Conservation (phyloP, 2,329 filamentous ascomycete species). For the Byssochlamys sp. region DNA sequence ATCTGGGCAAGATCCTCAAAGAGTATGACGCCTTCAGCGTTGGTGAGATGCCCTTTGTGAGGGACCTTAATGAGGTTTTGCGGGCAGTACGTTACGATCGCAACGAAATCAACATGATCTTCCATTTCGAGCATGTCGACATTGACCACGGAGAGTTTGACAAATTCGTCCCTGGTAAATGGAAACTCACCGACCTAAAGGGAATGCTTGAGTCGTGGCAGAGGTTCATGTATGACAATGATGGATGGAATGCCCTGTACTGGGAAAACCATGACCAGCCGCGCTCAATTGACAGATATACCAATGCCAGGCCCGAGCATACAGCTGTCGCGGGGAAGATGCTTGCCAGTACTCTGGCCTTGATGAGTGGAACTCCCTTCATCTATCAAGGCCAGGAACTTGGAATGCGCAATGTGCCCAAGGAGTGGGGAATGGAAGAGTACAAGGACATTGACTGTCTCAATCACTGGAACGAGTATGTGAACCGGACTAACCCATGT, state of each 20-base stretch:
- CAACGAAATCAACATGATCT: slow-evolving; percentile 60
- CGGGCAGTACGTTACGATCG: slow-evolving; percentile 47
- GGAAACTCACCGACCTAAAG: slow-evolving; percentile 45
- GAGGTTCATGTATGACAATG: slow-evolving; percentile 47
- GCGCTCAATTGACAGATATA: slow-evolving; percentile 50
- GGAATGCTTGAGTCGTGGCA: slow-evolving; percentile 50
- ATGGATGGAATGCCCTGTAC: slow-evolving; percentile 57
- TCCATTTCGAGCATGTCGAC: slow-evolving; percentile 61
- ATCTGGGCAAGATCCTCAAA: slow-evolving; percentile 44
- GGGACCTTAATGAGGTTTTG: slow-evolving; percentile 42
- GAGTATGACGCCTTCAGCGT: slow-evolving; percentile 52
- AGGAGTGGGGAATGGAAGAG: slow-evolving; percentile 51
- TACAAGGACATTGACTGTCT: slow-evolving; percentile 59
- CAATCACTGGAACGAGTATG: slow-evolving; percentile 45
- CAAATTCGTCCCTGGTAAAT: slow-evolving; percentile 40
- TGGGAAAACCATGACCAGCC: slow-evolving; percentile 59
- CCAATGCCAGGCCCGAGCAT: slow-evolving; percentile 41
- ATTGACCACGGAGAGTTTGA: slow-evolving; percentile 45
- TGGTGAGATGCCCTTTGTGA: slow-evolving; percentile 50
- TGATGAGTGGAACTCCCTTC: slow-evolving; percentile 54
- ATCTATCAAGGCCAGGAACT: slow-evolving; percentile 64
- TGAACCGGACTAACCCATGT: slow-evolving; percentile 27
- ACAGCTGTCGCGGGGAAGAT: slow-evolving; percentile 49
- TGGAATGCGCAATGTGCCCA: slow-evolving; percentile 56
- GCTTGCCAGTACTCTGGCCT: slow-evolving; percentile 47